Base-by-base conservation (phyloP, 2,329 filamentous ascomycete species). In the Diaporthe longicolla region DNA sequence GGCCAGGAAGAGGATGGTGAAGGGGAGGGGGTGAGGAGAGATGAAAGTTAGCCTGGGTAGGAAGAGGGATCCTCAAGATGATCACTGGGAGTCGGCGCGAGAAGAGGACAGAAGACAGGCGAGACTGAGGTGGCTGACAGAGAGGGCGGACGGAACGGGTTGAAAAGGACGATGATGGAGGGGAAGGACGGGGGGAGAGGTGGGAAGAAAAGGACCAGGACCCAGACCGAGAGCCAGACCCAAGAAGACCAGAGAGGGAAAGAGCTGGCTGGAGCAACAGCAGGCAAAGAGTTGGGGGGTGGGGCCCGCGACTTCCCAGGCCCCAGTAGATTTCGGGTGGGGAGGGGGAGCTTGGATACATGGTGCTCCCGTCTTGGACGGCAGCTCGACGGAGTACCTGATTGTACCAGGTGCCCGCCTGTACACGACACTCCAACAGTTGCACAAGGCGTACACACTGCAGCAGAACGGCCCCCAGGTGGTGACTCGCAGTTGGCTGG, bases 161-260 rank as follows among this genome's bases (percentile, higher is more conserved):
- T 45, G 61, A 74, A 70, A 70, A 55, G 65, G 37, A 24, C 32
- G 68, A 54, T 40, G 45, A 26, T 69, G 70, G 73, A 71, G 75
- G 73, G 73, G 66, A 75, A 71, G 48, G 50, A 54, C 52, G 59
- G 45, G 75, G 75, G 73, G 57, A 40, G 59, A 73, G 26, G 70
- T 54, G 52, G 59, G 70, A 73, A 70, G 73, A 75, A 75, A 73
- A 73, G 70, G 73, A 43, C 70, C 57, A 63, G 71, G 74, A 66
- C 66, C 71, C 32, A 55, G 57, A 71, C 57, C 69, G 17, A 45
- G 69, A 32, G 17, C 43, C 50, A 63, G 26, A 40, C 61, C 45
- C 45, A 58, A 37, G 32, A 40, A 71, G 54, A 48, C 68, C 54
- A 40, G 43, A 37, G 54, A 71, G 45, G 35, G 57, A 71, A 71